Evolutionary conservation across 1,284 basidiomycete species (phyloP).

Genomic region (Heimioporus punctisporus): DNA sequence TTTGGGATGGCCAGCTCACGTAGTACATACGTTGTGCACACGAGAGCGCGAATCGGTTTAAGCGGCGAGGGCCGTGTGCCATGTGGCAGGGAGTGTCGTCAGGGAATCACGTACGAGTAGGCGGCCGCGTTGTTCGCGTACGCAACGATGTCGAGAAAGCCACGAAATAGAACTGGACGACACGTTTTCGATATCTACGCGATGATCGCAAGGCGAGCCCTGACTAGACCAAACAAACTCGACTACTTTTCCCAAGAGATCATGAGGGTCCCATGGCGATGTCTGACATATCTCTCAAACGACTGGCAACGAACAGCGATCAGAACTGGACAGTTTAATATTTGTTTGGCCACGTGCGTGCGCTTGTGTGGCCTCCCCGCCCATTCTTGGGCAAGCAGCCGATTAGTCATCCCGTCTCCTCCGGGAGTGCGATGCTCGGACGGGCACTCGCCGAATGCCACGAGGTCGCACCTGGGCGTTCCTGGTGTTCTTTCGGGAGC

Average conservation of each 20-base stretch:
- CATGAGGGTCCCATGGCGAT: conserved; percentile 22
- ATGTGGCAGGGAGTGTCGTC: conserved; percentile 1
- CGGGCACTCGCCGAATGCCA: conserved; percentile 19
- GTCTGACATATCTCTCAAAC: conserved; percentile 16
- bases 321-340: not conserved
- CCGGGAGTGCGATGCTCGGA: conserved; percentile 27
- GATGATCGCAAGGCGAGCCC: conserved; percentile 15
- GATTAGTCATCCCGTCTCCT: conserved; percentile 10
- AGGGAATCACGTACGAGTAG: conserved; percentile 1
- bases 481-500: conserved; percentile 7
- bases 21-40: no score
- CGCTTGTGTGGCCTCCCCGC: conserved; percentile 5
- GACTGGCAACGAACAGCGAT: conserved; percentile 2
- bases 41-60: not conserved
- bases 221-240: conserved; percentile 18
- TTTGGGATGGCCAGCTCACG: conserved; percentile 63
- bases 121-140: conserved; percentile 1
- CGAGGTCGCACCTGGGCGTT: conserved; percentile 13
- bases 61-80: conserved; percentile 1
- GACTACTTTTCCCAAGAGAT: not conserved
- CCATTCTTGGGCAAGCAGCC: conserved; percentile 8
- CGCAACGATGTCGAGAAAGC: conserved; percentile 15
- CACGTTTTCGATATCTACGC: conserved; percentile 33
- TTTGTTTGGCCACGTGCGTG: conserved; percentile 14
- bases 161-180: conserved; percentile 15